These are phyloP conservation scores for Stemphylium beticola DNA, from an alignment of 2,329 filamentous ascomycete species.

Conservation along the genomic window DNA sequence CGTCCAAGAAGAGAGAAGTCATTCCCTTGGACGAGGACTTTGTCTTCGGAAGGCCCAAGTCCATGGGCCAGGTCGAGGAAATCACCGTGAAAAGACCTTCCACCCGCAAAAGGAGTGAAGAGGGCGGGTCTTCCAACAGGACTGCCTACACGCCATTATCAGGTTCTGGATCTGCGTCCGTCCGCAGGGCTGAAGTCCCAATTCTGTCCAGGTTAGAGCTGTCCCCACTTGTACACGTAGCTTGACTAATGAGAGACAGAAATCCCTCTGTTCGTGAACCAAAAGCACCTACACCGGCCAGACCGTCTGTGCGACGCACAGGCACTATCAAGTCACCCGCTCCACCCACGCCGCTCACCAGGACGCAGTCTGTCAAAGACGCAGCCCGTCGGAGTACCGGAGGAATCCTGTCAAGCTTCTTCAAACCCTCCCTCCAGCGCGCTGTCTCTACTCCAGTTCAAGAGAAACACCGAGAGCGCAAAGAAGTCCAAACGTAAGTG, in stretches of 20 bases:
- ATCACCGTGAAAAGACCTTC: conserved; percentile 36
- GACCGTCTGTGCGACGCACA: conserved; percentile 39
- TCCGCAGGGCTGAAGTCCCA: conserved; percentile 37
- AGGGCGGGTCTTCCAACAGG: conserved; percentile 44
- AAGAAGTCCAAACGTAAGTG: conserved; percentile 8
- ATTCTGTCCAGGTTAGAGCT: conserved; percentile 38
- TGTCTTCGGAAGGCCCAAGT: conserved; percentile 40
- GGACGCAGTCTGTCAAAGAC: conserved; percentile 36
- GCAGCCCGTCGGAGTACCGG: conserved; percentile 40
- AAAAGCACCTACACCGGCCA: conserved; percentile 25
- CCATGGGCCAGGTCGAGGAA: conserved; percentile 38
- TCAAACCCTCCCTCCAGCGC: conserved; percentile 33
- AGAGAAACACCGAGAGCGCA: conserved; percentile 30
- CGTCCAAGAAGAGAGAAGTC: conserved; percentile 32
- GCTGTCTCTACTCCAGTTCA: conserved; percentile 27
- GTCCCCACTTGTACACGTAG: conserved; percentile 13
- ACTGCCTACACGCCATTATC: conserved; percentile 42
- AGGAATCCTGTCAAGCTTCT: conserved; percentile 42
- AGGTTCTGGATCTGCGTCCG: conserved; percentile 40
- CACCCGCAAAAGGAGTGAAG: conserved; percentile 39
- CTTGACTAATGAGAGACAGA: conserved; percentile 29
- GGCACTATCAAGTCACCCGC: conserved; percentile 38
- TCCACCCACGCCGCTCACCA: conserved; percentile 29
- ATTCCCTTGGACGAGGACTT: conserved; percentile 40
- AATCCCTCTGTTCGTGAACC: conserved; percentile 38